Percentiles rank a stretch among this genome's conserved stretches.
Evolutionary conservation across 306 rosid species (phyloP).

Genomic region (Vigna angularis): DNA sequence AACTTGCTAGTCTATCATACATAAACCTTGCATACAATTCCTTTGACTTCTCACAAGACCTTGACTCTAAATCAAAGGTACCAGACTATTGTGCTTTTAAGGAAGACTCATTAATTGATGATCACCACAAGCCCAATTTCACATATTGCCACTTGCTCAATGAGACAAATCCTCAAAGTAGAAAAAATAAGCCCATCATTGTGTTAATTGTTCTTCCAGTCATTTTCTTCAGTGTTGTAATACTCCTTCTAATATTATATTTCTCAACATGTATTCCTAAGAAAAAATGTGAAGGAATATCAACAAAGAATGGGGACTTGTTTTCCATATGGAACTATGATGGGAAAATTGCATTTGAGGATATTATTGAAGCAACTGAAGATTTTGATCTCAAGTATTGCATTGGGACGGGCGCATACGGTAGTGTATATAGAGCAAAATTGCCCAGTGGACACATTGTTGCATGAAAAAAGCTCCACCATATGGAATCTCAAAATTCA

Average conservation of each 20-base stretch:
- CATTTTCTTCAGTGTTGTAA: background rate
- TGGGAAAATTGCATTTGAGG: no score
- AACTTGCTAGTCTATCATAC: background rate
- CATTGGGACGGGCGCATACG: conserved; percentile 4
- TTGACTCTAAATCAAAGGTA: no score
- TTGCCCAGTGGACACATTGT: background rate
- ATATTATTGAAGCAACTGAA: conserved; percentile 25
- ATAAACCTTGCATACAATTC: conserved; percentile 4
- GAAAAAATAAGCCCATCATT: background rate
- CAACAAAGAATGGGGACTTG: background rate
- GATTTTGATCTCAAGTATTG: conserved; percentile 25
- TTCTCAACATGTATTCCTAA: background rate
- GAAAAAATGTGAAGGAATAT: background rate
- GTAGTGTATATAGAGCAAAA: conserved; percentile 1
- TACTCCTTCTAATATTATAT: background rate
- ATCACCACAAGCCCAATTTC: background rate
- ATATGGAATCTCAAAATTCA: conserved; percentile 19
- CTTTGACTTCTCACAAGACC: background rate
- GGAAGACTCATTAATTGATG: background rate
- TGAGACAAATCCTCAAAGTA: background rate
- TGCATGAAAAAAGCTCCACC: conserved; percentile 34
- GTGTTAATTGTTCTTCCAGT: conserved; percentile 2
- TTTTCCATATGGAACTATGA: no score
- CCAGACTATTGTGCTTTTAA: background rate
- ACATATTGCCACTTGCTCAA: background rate